Evolutionary conservation across 179 eudicot genomes (phyloP).

Genomic region (Silene noctiflora): DNA sequence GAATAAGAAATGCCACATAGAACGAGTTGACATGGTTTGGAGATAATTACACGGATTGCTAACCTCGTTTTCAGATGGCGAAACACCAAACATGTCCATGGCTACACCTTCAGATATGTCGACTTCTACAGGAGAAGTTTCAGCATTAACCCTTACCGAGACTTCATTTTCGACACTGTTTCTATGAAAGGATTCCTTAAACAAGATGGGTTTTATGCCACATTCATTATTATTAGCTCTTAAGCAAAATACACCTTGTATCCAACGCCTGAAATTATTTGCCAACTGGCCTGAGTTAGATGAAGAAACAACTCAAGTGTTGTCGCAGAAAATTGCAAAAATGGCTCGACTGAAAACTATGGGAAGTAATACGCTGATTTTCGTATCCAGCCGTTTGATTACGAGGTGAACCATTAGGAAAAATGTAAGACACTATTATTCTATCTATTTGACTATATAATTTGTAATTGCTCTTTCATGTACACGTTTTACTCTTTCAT

Average conservation of each 20-base stretch:
- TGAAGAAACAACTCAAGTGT: not conserved
- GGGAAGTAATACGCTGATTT: no score
- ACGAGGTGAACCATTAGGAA: not conserved
- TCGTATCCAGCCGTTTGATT: no score
- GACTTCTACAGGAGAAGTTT: constrained; percentile 45
- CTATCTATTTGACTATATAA: not conserved
- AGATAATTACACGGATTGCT: constrained; percentile 1
- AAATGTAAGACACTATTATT: not conserved
- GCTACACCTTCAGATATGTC: constrained; percentile 87
- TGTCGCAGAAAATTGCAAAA: not conserved
- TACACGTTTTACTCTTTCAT: no score
- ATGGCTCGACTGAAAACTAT: not conserved
- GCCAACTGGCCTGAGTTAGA: constrained; percentile 12
- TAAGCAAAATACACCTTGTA: constrained; percentile 74
- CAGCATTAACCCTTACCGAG: constrained; percentile 17
- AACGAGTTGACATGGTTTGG: not conserved
- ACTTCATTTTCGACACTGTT: constrained; percentile 27
- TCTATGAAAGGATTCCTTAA: not conserved
- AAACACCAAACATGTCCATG: constrained; percentile 71
- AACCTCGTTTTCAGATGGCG: constrained; percentile 66
- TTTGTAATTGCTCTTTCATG: no score
- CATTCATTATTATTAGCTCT: constrained; percentile 25
- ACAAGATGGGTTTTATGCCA: constrained; percentile 17
- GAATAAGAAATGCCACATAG: not conserved
- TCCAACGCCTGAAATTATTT: constrained; percentile 70